Base-by-base conservation (phyloP, 1,139 yeast genomes). In the Saccharomyces hybrid region DNA sequence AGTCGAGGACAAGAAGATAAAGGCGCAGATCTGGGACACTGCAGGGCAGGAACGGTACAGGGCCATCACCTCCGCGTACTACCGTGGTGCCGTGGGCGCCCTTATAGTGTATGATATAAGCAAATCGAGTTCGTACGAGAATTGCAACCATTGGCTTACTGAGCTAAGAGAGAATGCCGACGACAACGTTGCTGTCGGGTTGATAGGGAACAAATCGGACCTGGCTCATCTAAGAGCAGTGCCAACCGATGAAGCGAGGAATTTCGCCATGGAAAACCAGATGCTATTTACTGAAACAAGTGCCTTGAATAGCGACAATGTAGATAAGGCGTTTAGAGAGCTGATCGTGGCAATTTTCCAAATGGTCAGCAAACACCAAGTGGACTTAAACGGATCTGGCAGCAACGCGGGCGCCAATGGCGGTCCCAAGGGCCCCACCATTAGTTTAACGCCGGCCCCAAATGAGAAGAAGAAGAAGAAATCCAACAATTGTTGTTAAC, bases 1-100 rank as follows among this genome's bases (percentile, higher is more conserved):
- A 66, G 91, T 93, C 55, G 98, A 93, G 66, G 96, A 95, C 57
- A 93, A 91, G 73, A 80, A 95, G 69, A 90, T 95, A 68, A 93
- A 93, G 73, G 97, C 98, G 7, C 99, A 95, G 73, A 90, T 93
- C 68, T 93, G 99, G 99, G 99, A 93, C 72, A 93, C 99, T 29
- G 99, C 99, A 1, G 99, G 99, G 57, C 99, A 93, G 76, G 99
- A 93, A 74, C 83, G 99, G 70, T 93, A 93, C 76, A 83, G 99
- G 66, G 98, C 99, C 52, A 93, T 93, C 69, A 95, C 99, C 46
- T 85, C 95, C 58, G 99, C 98, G 13, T 93, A 93, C 75, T 93
- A 93, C 72, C 81, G 99, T 70, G 99, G 99, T 49, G 99, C 99
- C 0, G 96, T 91, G 52, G 99, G 99, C 53, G 99, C 99, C 1